Evolutionary conservation across 2,329 filamentous ascomycete species (phyloP), one percentile per base, ranked within the genome.

Genomic region (Diaporthe vaccinii): DNA sequence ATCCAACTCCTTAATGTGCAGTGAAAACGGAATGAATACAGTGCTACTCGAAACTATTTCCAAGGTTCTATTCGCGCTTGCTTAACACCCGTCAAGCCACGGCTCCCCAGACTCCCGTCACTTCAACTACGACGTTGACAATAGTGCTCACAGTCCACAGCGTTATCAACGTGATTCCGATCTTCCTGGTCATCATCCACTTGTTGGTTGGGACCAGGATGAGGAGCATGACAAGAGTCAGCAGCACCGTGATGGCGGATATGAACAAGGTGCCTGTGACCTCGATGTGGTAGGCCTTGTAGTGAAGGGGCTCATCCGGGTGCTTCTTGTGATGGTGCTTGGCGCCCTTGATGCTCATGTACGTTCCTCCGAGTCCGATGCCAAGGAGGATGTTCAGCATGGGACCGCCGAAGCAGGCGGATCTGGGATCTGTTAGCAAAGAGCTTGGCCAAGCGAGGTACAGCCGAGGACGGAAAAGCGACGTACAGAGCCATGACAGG

Each of bases 361-460:
- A 97, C 53, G 95, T 90, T 22, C 97, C 97, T 36, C 94, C 94
- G 5, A 98, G 87, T n/a, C 97, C 97, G 71, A 99, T 96, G 0
- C 97, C 97, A 5, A 99, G 90, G 0, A 99, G 86, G 77, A 99
- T 99, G 80, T 99, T 99, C 55, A 99, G 90, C 95, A 99, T 96
- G 0, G 97, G 97, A 0, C 97, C 97, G n/a, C 97, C 97, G 82
- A 99, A 98, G 82, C 97, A 99, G 6, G 97, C 97, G 46, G 94
- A 96, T 55, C 89, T 91, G 77, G 61, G 49, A 51, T 44, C 36
- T 39, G 77, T 83, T 79, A 84, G 82, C 76, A 36, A 61, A 46
- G 51, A 53, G 4, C 4, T 39, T 17, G 20, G 20, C 46, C 15
- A 31, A 39, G 20, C 7, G 62, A 51, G 41, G 41, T 44, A 69